Percentiles rank a stretch among this genome's conserved stretches.
These are phyloP conservation scores for Tillandsia leiboldiana DNA, from an alignment of 176 grass and related monocot genomes.

Conservation along the genomic window DNA sequence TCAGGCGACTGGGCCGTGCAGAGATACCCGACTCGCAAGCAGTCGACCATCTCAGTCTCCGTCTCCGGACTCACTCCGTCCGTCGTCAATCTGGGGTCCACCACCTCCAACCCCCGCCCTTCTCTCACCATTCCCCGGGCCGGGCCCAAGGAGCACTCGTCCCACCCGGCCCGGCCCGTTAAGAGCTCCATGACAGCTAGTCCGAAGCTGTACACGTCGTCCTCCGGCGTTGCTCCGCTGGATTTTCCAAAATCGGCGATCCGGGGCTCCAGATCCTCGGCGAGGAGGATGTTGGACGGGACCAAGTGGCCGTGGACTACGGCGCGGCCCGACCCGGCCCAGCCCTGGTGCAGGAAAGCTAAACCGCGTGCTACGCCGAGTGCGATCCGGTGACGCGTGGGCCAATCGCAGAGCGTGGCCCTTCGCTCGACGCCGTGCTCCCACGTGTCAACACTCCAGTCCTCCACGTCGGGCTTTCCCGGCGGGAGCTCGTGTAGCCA, in stretches of 20 bases:
- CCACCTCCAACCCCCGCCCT: neutral
- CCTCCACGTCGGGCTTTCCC: conserved; percentile 41
- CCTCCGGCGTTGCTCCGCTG: conserved; percentile 15
- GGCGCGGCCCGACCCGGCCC: conserved; percentile 38
- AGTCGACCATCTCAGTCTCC: conserved; percentile 44
- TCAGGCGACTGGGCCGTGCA: conserved; percentile 52
- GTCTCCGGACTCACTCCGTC: neutral
- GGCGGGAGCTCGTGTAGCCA: conserved; percentile 80
- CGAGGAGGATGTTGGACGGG: conserved; percentile 61
- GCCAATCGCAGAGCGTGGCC: conserved; percentile 31
- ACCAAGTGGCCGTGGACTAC: conserved; percentile 65
- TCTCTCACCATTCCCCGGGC: neutral
- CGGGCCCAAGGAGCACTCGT: conserved; percentile 10
- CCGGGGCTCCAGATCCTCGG: conserved; percentile 63
- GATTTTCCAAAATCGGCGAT: conserved; percentile 48
- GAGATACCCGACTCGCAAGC: conserved; percentile 56
- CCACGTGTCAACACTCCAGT: conserved; percentile 34
- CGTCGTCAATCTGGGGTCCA: neutral
- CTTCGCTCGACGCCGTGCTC: conserved; percentile 13
- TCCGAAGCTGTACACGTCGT: conserved; percentile 73
- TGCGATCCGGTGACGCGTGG: conserved; percentile 58
- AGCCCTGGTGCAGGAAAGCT: conserved; percentile 90
- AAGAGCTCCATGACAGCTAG: conserved; percentile 66
- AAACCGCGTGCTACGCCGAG: conserved; percentile 66
- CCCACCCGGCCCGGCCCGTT: conserved; percentile 33